Percentiles rank a stretch among this genome's conserved stretches.
Evolutionary conservation across 345 rosid genomes (phyloP).

Genomic region (Brassica juncea): DNA sequence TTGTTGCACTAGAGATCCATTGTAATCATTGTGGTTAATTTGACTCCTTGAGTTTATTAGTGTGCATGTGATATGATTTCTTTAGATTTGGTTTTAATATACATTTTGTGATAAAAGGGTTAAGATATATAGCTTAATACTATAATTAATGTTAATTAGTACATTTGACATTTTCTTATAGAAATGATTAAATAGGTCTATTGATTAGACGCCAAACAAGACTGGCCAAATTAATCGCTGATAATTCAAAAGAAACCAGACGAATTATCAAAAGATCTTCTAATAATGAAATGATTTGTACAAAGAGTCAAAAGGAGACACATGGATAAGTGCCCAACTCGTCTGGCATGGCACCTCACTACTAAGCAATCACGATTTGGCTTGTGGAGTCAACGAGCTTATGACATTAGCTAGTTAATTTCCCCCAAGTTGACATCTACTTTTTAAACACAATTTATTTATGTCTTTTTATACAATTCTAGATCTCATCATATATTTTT

Average conservation of each 20-base stretch:
- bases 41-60: conserved; percentile 25
- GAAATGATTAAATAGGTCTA: not conserved
- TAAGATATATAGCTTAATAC: conserved; percentile 10
- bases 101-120: conserved; percentile 10
- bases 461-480: not conserved
- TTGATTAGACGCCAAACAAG: conserved; percentile 19
- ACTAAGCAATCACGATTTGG: conserved; percentile 25
- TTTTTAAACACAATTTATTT: not conserved
- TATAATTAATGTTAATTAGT: not conserved
- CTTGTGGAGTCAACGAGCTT: conserved; percentile 19
- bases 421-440: not conserved
- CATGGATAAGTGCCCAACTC: conserved; percentile 36
- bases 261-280: conserved; percentile 1
- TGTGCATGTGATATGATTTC: conserved; percentile 26
- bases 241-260: not conserved
- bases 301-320: conserved; percentile 26
- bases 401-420: not conserved
- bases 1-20: conserved; percentile 8
- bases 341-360: conserved; percentile 33
- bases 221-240: conserved; percentile 12
- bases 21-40: not conserved
- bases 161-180: conserved; percentile 1
- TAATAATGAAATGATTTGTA: not conserved
- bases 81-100: not conserved
- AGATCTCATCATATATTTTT: not conserved